phyloP scores from a whole-genome alignment of 768 basidiomycete species.

The Coprinopsis strossmayeri region DNA sequence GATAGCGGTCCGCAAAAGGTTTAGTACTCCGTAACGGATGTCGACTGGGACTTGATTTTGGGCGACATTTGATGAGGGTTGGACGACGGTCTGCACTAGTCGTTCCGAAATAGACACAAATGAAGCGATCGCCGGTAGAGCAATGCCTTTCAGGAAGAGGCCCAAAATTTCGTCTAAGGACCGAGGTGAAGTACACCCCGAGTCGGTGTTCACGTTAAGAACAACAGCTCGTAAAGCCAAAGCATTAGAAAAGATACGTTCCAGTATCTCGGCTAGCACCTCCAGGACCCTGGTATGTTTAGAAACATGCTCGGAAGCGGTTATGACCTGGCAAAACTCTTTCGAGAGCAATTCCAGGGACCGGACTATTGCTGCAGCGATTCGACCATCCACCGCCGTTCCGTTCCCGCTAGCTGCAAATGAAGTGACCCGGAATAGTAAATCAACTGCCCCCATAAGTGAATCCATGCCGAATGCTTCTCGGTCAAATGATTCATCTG shows the following conservation, averaged over 20 bases:
- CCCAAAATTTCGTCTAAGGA: slow-evolving; percentile 14
- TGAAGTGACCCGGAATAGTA: background rate
- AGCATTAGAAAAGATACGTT: background rate
- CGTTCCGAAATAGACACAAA: slow-evolving; percentile 21
- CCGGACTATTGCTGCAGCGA: background rate
- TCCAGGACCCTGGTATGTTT: background rate
- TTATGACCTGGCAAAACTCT: background rate
- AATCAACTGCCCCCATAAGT: background rate
- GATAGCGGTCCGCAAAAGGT: slow-evolving; percentile 15
- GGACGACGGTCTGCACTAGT: slow-evolving; percentile 13
- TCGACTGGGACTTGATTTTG: slow-evolving; percentile 14
- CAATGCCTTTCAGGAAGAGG: slow-evolving; percentile 12
- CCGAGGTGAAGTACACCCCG: background rate
- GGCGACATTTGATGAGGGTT: slow-evolving; percentile 7
- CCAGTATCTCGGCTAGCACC: background rate
- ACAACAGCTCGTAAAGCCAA: background rate
- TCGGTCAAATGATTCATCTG: background rate
- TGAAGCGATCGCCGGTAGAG: slow-evolving; percentile 22
- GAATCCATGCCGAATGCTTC: background rate
- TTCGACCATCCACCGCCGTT: background rate
- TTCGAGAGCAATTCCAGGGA: background rate
- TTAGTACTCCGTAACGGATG: slow-evolving; percentile 22
- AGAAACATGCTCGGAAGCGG: background rate
- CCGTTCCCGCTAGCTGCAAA: background rate
- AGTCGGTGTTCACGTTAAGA: background rate